Base-by-base conservation (phyloP, 176 grass and related monocot species). In the Poa annua region DNA sequence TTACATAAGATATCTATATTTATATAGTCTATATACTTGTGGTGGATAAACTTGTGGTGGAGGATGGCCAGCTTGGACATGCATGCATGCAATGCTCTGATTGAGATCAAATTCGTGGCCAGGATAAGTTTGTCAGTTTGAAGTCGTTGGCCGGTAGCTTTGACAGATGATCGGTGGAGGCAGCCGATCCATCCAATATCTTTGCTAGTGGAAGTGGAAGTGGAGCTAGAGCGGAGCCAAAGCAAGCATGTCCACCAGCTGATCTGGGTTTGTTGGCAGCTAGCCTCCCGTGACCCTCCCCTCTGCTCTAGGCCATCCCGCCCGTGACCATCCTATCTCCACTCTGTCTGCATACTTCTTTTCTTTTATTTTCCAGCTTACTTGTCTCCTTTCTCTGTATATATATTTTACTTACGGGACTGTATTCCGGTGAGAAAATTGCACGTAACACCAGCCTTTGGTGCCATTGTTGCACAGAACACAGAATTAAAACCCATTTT, bases 61-160 rank as follows among this genome's bases (percentile, higher is more conserved):
- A 38, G 7, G 64, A 38, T 66, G 64, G 64, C 33, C 33, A 16
- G 64, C 33, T 66, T 3, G 19, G 62, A 1, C 61, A 4, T 59
- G 55, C n/a, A 66, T 17, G 15, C 61, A 64, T 13, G 14, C 62
- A 19, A 6, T 3, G 62, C 64, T 38, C 33, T 20, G 64, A 38
- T 16, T 19, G 64, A 29, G 61, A 81, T 81, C 78, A 52, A 69
- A 51, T 81, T 81, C 60, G 78, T 69, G 78, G 45, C 45, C 45
- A 48, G 11, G 45, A 48, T 12, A 3, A 48, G 45, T 48, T 48
- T 48, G 45, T 48, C 11, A 48, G 45, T 48, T 14, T 48, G 45
- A 14, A 48, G 45, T 48, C 45, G 45, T 48, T 48, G 45, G 45
- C 45, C 11, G 45, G 45, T 48, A 48, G 45, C 45, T 48, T 48